These are phyloP conservation scores for Microsporum audouinii DNA, from an alignment of 2,329 filamentous ascomycete species.

Conservation along the genomic window DNA sequence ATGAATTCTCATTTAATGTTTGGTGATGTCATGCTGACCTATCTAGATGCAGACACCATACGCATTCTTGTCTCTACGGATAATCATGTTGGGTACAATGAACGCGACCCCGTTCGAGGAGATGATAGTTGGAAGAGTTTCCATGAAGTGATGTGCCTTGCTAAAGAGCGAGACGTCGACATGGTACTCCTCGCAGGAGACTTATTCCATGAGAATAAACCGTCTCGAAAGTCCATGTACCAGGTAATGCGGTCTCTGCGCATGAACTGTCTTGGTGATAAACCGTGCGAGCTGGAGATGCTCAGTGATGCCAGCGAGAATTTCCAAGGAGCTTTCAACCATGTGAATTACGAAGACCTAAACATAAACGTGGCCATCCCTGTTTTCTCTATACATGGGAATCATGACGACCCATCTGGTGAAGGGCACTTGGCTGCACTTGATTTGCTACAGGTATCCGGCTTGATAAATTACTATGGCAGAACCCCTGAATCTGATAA, in stretches of 20 bases:
- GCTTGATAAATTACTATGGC: conserved; percentile 91
- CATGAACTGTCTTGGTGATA: conserved; percentile 88
- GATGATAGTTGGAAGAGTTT: conserved; percentile 96
- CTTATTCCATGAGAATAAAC: conserved; percentile 96
- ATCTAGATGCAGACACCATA: conserved; percentile 65
- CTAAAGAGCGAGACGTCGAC: conserved; percentile 80
- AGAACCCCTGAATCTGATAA: conserved; percentile 86
- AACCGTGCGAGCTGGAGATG: conserved; percentile 89
- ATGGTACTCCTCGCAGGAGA: conserved; percentile 95
- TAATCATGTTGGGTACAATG: conserved; percentile 94
- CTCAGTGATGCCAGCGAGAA: conserved; percentile 85
- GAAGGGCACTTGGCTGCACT: conserved; percentile 86
- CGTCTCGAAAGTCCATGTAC: conserved; percentile 88
- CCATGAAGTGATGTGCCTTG: conserved; percentile 86
- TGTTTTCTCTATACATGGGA: conserved; percentile 96
- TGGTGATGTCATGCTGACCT: neutral
- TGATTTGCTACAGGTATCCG: conserved; percentile 81
- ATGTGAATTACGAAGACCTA: conserved; percentile 95
- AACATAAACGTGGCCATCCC: conserved; percentile 97
- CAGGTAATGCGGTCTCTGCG: conserved; percentile 92
- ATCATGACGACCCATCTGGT: conserved; percentile 96
- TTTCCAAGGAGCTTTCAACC: conserved; percentile 78
- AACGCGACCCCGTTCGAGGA: conserved; percentile 84
- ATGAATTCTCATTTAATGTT: neutral
- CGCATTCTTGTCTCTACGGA: conserved; percentile 90